Evolutionary conservation across 176 grass and related monocot species (phyloP).

Genomic region (Oryza glumipatula): DNA sequence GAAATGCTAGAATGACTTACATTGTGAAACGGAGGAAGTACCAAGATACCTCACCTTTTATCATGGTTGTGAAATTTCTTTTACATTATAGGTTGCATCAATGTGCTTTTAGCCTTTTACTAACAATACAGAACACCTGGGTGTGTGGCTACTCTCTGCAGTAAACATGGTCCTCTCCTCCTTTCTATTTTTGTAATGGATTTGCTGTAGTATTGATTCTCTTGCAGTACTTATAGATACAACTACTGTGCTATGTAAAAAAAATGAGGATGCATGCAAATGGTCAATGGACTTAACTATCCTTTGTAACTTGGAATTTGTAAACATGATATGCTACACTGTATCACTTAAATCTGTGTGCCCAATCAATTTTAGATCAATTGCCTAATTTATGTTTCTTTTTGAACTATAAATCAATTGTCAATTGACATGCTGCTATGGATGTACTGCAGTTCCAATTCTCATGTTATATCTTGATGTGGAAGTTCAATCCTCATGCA

Average conservation of each 20-base stretch:
- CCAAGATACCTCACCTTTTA: not conserved
- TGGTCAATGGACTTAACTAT: not conserved
- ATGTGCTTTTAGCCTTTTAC: not conserved
- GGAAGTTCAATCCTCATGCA: not conserved
- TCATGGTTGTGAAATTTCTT: slow-evolving; percentile 1
- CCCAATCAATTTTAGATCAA: not conserved
- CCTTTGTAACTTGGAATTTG: not conserved
- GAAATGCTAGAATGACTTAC: too few species aligned
- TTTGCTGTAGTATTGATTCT: not conserved
- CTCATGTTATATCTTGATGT: not conserved
- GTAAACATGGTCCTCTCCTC: not conserved
- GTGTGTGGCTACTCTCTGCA: not conserved
- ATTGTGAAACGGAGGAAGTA: too few species aligned
- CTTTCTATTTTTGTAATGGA: not conserved
- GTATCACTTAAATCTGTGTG: not conserved
- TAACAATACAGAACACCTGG: not conserved
- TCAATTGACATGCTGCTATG: not conserved
- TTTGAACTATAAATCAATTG: not conserved
- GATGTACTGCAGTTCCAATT: not conserved
- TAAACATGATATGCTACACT: not conserved
- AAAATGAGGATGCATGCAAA: slow-evolving; percentile 1
- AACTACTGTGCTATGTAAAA: not conserved
- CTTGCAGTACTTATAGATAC: not conserved
- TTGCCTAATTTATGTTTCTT: not conserved
- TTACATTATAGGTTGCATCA: not conserved